phyloP scores from a whole-genome alignment of 495 filamentous ascomycete genomes.

The Hypoxylon crocopeplum region DNA sequence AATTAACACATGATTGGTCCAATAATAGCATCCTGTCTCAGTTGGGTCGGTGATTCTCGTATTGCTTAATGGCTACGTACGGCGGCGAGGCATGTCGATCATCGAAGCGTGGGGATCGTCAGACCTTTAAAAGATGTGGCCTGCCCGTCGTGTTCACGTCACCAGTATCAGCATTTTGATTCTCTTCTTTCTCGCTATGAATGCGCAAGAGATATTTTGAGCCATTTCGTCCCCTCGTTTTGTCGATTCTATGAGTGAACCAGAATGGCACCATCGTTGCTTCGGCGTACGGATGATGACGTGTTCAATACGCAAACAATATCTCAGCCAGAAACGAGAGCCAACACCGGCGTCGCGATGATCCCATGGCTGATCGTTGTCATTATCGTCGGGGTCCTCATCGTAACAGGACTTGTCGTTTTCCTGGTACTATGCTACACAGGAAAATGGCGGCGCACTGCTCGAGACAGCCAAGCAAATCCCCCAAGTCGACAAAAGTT shows the following conservation, averaged over 20 bases:
- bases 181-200: neutral
- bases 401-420: constrained; percentile 32
- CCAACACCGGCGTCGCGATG: neutral
- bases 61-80: constrained; percentile 11
- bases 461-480: constrained; percentile 19
- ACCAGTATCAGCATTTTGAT: neutral
- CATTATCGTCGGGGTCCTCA: constrained; percentile 38
- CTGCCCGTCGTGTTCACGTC: constrained; percentile 6
- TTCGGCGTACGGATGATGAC: constrained; percentile 10
- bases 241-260: neutral
- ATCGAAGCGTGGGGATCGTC: neutral
- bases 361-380: constrained; percentile 44
- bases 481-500: constrained; percentile 32
- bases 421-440: constrained; percentile 30
- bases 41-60: constrained; percentile 20
- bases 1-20: constrained; percentile 25
- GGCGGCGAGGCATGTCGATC: neutral
- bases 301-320: constrained; percentile 5
- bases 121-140: constrained; percentile 21
- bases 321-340: constrained; percentile 4
- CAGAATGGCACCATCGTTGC: constrained; percentile 25
- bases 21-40: constrained; percentile 27
- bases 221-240: neutral
- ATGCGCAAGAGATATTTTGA: constrained; percentile 1
- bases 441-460: constrained; percentile 33